Percentiles rank a stretch among this genome's conserved stretches.
Conservation (phyloP, 352 stramenopile genomes). For the Pythium guiyangense region DNA sequence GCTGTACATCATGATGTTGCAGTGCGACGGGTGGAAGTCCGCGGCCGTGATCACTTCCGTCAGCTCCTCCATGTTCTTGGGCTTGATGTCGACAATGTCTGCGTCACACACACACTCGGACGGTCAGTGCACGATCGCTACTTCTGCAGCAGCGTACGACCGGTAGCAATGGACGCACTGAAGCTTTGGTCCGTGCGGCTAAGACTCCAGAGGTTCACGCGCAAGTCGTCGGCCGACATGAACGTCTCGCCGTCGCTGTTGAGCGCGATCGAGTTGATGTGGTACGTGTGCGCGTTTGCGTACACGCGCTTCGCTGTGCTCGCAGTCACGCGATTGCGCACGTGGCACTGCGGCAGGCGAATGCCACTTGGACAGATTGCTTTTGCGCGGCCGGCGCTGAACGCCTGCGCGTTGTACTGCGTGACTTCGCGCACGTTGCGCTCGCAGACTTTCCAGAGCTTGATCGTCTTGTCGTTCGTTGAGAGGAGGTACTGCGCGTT, state of each 20-base stretch:
- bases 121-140: too few relatives aligned
- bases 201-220: constrained; percentile 96
- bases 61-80: constrained; percentile 95
- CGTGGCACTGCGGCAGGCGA: constrained; percentile 42
- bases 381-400: constrained; percentile 21
- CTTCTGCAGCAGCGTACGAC: too few relatives aligned
- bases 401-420: constrained; percentile 55
- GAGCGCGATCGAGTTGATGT: constrained; percentile 95
- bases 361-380: constrained; percentile 25
- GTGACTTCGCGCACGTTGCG: constrained; percentile 71
- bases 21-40: constrained; percentile 92
- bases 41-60: constrained; percentile 95
- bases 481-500: constrained; percentile 92
- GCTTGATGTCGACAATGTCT: constrained; percentile 97
- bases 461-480: constrained; percentile 98
- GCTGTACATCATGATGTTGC: constrained; percentile 95
- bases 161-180: constrained; percentile 40
- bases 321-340: constrained; percentile 56
- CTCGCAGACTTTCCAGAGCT: constrained; percentile 93
- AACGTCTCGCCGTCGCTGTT: constrained; percentile 96
- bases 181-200: constrained; percentile 88
- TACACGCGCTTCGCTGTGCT: constrained; percentile 86
- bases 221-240: constrained; percentile 94
- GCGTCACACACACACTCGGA: not conserved
- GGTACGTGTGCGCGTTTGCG: constrained; percentile 94